Conservation (phyloP, 1,284 basidiomycete genomes). For the Melampsora americana region DNA sequence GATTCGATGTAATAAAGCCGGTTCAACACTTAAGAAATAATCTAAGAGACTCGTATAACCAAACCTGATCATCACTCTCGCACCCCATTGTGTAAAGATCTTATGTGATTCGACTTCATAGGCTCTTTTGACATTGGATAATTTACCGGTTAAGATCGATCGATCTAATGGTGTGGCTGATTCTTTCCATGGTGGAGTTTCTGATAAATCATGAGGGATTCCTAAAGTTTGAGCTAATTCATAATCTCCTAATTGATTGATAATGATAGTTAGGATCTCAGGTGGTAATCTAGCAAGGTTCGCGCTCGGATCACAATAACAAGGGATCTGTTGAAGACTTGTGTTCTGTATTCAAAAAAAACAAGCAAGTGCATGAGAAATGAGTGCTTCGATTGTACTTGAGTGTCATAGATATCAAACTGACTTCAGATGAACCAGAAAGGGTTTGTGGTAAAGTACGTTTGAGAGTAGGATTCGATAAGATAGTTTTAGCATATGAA, state of each 20-base stretch:
- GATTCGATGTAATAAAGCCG: conserved; percentile 45
- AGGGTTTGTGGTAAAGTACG: conserved; percentile 11
- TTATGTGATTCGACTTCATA: conserved; percentile 58
- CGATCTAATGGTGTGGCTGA: conserved; percentile 66
- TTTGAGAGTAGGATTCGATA: conserved; percentile 23
- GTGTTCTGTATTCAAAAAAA: background rate
- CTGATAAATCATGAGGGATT: conserved; percentile 65
- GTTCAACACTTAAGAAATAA: conserved; percentile 65
- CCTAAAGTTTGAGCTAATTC: conserved; percentile 71
- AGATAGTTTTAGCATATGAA: conserved; percentile 25
- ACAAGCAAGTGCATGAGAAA: background rate
- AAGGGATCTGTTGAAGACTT: background rate
- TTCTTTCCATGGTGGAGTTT: conserved; percentile 64
- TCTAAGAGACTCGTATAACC: conserved; percentile 70
- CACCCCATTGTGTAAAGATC: conserved; percentile 67
- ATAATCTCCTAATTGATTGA: conserved; percentile 74
- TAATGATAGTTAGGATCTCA: conserved; percentile 70
- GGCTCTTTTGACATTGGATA: conserved; percentile 58
- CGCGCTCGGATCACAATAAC: conserved; percentile 3
- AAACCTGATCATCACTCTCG: conserved; percentile 66
- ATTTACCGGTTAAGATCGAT: conserved; percentile 66
- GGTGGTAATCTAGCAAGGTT: conserved; percentile 59
- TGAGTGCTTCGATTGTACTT: background rate
- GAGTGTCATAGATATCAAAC: background rate
- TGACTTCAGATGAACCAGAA: conserved; percentile 3